Percentiles rank a stretch among this genome's conserved stretches.
Conservation (phyloP, 2,329 filamentous ascomycete species). For the Beauveria medogensis region DNA sequence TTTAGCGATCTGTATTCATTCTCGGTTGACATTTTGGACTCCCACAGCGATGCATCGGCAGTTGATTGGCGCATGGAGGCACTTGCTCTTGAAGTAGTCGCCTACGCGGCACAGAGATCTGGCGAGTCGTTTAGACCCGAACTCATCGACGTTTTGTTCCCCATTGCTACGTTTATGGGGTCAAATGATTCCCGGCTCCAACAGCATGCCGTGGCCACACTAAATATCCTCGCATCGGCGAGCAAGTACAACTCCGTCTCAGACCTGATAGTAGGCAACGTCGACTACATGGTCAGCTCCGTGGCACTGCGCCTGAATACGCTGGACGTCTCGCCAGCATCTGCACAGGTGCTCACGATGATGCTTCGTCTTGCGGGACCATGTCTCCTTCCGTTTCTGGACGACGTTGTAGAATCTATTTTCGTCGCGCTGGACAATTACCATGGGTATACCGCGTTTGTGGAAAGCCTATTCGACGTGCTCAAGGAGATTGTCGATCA, state of each 20-base stretch:
- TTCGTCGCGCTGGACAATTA: constrained; percentile 92
- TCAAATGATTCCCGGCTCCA: constrained; percentile 61
- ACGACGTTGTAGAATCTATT: constrained; percentile 84
- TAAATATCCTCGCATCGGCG: constrained; percentile 69
- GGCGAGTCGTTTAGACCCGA: constrained; percentile 68
- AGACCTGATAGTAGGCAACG: constrained; percentile 78
- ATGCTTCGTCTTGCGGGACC: constrained; percentile 85
- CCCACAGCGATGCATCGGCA: constrained; percentile 39
- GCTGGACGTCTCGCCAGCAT: constrained; percentile 85
- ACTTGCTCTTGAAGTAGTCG: constrained; percentile 71
- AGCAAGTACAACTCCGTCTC: constrained; percentile 70
- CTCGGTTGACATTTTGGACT: constrained; percentile 54
- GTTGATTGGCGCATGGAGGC: constrained; percentile 67
- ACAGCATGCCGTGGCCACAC: constrained; percentile 70
- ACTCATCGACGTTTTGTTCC: constrained; percentile 85
- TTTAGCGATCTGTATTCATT: constrained; percentile 62
- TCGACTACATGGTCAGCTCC: constrained; percentile 93
- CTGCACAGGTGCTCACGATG: constrained; percentile 85
- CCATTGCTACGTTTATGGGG: constrained; percentile 80
- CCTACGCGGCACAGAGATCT: constrained; percentile 63
- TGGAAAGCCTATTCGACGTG: constrained; percentile 77
- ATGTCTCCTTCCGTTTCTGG: constrained; percentile 73
- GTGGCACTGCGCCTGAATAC: constrained; percentile 83
- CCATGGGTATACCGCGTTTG: constrained; percentile 81
- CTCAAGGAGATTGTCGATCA: constrained; percentile 78